phyloP scores from a whole-genome alignment of 257 asterid genomes.

The Osmanthus fragrans region DNA sequence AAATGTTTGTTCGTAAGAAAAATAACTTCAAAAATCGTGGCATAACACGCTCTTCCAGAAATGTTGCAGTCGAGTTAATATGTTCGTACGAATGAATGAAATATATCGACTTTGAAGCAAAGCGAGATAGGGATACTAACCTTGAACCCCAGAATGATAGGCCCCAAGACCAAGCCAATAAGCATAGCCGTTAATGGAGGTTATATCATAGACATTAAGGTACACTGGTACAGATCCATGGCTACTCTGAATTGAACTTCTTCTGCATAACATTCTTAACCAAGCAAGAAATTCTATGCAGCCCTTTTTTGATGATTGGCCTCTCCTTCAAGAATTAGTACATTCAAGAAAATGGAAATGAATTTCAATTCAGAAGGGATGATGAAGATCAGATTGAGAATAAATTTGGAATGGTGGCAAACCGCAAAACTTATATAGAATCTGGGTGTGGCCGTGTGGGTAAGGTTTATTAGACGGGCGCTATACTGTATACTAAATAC shows the following conservation, averaged over 20 bases:
- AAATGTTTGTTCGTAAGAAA: no score
- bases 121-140: constrained; percentile 28
- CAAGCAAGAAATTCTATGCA: not conserved
- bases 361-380: not conserved
- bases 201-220: constrained; percentile 77
- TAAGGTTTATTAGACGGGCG: not conserved
- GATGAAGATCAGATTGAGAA: constrained; percentile 11
- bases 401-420: constrained; percentile 6
- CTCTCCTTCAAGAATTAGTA: not conserved
- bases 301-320: not conserved
- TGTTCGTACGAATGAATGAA: not conserved
- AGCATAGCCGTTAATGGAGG: constrained; percentile 75
- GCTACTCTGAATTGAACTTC: constrained; percentile 36
- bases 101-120: not conserved
- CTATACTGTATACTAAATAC: no score
- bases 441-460: not conserved
- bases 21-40: no score
- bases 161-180: constrained; percentile 91
- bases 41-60: no score
- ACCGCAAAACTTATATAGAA: constrained; percentile 8
- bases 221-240: constrained; percentile 69
- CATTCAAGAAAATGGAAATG: not conserved
- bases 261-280: constrained; percentile 63
- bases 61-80: not conserved
- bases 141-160: constrained; percentile 89